Evolutionary conservation across 768 basidiomycete genomes (phyloP), one percentile per base, ranked within the genome.

Genomic region (Mycena rebaudengoi): DNA sequence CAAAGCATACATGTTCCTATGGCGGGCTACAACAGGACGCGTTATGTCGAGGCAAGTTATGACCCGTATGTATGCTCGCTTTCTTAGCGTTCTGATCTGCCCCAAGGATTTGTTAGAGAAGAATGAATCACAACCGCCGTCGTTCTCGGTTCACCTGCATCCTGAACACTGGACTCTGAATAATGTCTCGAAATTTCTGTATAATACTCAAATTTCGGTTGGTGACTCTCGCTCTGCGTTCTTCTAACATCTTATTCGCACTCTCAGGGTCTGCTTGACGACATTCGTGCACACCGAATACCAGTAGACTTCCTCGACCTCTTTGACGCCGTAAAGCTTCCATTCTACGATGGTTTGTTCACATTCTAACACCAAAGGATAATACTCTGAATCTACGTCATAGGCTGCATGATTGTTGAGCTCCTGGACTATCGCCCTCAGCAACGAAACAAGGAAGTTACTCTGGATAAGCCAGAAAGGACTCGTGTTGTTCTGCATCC

Each of bases 321-420:
- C 28, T 94, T 95, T 68, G 91, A 95, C 64, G 77, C 83, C 21
- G 86, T 88, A 4, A 83, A 82, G 59, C 83, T 93, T 4, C 91
- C 91, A 21, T 95, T 93, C 75, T 95, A 94, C 74, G 91, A 95
- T 73, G 94, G 93, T 92, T 62, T 26, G 82, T 78, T 51, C 32
- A 44, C 39, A 41, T n/a, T 56, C 14, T 28, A 39, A 32, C 28
- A 49, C 21, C 45, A 23, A 50, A 26, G 23, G 25, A 35, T 41
- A 25, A 35, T 35, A 13, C 43, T 52, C 18, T 56, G 53, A 28
- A 46, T 25, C 44, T 61, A 41, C 61, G 28, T 39, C 25, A 37
- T 53, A 95, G 94, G 94, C 35, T 93, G 92, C 69, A 88, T 95
- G 85, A 83, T 95, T 61, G 94, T 94, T 2, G 93, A 95, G 72